phyloP scores from a whole-genome alignment of 495 filamentous ascomycete genomes.

The Podospora pseudopauciseta region DNA sequence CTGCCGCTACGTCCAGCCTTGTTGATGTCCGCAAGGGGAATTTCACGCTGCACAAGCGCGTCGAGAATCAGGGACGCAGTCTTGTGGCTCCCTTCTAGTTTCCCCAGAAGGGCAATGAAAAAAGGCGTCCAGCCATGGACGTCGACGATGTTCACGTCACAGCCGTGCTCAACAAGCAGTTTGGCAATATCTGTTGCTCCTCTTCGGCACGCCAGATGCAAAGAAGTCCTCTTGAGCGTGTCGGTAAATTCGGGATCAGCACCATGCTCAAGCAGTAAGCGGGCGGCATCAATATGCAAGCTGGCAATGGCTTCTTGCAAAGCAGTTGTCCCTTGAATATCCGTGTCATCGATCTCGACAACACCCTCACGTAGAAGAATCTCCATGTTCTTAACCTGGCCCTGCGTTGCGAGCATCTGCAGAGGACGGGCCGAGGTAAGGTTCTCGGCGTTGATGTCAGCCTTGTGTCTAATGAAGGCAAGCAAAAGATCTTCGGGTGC shows the following conservation, averaged over 20 bases:
- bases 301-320: slow-evolving; percentile 17
- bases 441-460: slow-evolving; percentile 21
- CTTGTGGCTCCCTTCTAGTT: slow-evolving; percentile 7
- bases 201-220: slow-evolving; percentile 53
- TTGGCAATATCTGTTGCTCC: slow-evolving; percentile 44
- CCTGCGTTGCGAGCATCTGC: slow-evolving; percentile 10
- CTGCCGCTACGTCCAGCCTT: slow-evolving; percentile 11
- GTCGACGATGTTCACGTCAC: slow-evolving; percentile 39
- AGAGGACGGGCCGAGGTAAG: slow-evolving; percentile 7
- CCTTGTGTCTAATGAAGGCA: slow-evolving; percentile 16
- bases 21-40: slow-evolving; percentile 28
- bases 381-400: slow-evolving; percentile 15
- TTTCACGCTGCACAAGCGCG: slow-evolving; percentile 11
- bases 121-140: slow-evolving; percentile 23
- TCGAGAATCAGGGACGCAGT: slow-evolving; percentile 22
- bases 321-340: slow-evolving; percentile 22
- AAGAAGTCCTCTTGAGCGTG: slow-evolving; percentile 45
- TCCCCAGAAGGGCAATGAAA: slow-evolving; percentile 22
- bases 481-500: slow-evolving; percentile 10
- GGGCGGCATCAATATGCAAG: slow-evolving; percentile 7
- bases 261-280: slow-evolving; percentile 22
- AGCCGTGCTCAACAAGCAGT: slow-evolving; percentile 45
- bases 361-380: slow-evolving; percentile 14
- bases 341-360: slow-evolving; percentile 23
- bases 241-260: slow-evolving; percentile 42